A percentile compares a stretch with the other conserved stretches of the same genome.
phyloP scores from a whole-genome alignment of 176 grass and related monocot species.

The Triticum turgidum region DNA sequence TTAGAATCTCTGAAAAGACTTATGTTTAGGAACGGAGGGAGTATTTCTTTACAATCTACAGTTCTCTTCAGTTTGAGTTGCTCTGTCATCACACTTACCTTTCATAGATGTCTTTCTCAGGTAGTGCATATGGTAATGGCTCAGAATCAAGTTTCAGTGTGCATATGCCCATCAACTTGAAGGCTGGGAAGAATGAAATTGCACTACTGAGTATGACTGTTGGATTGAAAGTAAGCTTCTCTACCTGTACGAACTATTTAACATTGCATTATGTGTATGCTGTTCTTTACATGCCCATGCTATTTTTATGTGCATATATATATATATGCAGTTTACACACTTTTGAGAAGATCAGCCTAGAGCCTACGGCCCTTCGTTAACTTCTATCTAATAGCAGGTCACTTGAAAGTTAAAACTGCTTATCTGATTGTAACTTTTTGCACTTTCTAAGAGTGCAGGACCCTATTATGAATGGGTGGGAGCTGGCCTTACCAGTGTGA shows the following conservation, averaged over 20 bases:
- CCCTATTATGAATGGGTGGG: conserved; percentile 85
- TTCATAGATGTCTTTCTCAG: conserved; percentile 34
- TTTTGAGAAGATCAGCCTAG: neutral
- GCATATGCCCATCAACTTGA: conserved; percentile 56
- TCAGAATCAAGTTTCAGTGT: conserved; percentile 62
- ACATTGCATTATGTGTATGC: neutral
- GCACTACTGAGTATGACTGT: conserved; percentile 89
- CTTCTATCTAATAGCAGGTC: neutral
- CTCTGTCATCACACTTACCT: neutral
- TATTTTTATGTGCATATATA: conserved; percentile 15
- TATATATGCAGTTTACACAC: neutral
- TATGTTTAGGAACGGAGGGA: too few relatives aligned
- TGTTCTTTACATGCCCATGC: neutral
- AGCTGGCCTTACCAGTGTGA: conserved; percentile 75
- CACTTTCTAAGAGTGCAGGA: conserved; percentile 75
- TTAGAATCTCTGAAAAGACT: too few relatives aligned
- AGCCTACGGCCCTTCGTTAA: neutral
- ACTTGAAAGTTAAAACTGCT: neutral
- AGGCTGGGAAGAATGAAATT: conserved; percentile 72
- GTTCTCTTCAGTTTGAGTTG: neutral
- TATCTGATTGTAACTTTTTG: conserved; percentile 24
- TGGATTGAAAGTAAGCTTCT: conserved; percentile 83
- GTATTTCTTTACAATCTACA: neutral
- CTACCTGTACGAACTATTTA: neutral
- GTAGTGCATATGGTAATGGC: conserved; percentile 72